These are phyloP conservation scores for Pseudocercospora cruenta DNA, from an alignment of 2,329 filamentous ascomycete species.

Conservation along the genomic window DNA sequence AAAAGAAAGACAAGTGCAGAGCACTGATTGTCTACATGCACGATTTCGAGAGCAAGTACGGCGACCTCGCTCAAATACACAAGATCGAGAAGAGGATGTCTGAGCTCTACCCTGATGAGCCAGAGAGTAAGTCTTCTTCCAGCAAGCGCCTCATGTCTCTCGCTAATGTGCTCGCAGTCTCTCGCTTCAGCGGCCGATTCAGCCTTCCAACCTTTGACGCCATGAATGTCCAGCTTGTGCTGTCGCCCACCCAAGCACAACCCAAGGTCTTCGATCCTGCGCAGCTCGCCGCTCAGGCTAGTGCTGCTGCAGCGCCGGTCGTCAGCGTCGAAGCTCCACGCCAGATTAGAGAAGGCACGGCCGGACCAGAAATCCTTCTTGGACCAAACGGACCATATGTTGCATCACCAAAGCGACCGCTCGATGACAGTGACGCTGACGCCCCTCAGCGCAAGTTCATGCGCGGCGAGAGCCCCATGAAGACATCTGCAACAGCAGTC, in stretches of 20 bases:
- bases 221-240: constrained; percentile 75
- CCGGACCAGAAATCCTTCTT: constrained; percentile 31
- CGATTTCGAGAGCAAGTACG: constrained; percentile 91
- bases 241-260: constrained; percentile 80
- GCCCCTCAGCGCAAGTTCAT: constrained; percentile 82
- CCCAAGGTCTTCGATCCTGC: constrained; percentile 36
- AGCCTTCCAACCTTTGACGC: constrained; percentile 74
- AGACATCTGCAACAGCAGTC: constrained; percentile 77
- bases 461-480: constrained; percentile 89
- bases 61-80: constrained; percentile 85
- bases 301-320: constrained; percentile 20
- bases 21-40: constrained; percentile 90
- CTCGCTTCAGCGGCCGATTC: constrained; percentile 77
- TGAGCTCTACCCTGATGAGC: constrained; percentile 89
- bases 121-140: constrained; percentile 57
- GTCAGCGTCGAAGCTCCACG: constrained; percentile 23
- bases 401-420: constrained; percentile 52
- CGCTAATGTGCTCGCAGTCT: background rate
- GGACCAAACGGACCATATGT: constrained; percentile 40
- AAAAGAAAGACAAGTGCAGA: constrained; percentile 66
- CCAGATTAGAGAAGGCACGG: constrained; percentile 17
- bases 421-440: constrained; percentile 63
- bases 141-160: background rate
- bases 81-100: constrained; percentile 92
- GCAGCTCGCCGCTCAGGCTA: constrained; percentile 21